These are phyloP conservation scores for Pseudonitzschia delicatissima DNA, from an alignment of 108 stramenopile species.

Conservation along the genomic window DNA sequence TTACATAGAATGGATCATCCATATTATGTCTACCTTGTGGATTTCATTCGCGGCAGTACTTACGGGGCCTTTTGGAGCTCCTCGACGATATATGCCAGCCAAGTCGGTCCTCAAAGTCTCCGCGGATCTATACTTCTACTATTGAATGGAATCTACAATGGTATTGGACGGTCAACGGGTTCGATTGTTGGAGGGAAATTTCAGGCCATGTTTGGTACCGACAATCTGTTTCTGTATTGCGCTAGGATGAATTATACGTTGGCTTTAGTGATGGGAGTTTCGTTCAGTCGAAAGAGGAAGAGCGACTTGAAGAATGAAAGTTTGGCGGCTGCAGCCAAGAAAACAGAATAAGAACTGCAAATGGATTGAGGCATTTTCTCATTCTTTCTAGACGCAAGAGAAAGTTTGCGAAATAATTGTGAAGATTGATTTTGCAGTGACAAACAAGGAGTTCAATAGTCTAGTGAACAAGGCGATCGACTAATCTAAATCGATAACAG, in stretches of 20 bases:
- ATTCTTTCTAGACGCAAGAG: no score
- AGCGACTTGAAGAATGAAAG: not conserved
- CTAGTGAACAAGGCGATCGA: no score
- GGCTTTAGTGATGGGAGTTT: not conserved
- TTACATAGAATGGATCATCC: constrained; percentile 81
- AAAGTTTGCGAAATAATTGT: no score
- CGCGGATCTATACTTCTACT: constrained; percentile 27
- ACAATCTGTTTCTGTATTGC: constrained; percentile 14
- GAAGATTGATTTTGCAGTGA: no score
- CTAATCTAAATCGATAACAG: no score
- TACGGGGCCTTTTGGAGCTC: constrained; percentile 93
- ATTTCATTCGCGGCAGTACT: constrained; percentile 84
- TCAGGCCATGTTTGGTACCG: constrained; percentile 23
- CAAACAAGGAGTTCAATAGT: no score
- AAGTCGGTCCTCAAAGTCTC: constrained; percentile 75
- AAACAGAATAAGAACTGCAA: not conserved
- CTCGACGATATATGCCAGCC: constrained; percentile 86
- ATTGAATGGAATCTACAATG: constrained; percentile 37
- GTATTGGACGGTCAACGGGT: constrained; percentile 35
- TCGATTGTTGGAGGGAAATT: constrained; percentile 29
- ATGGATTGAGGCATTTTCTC: no score
- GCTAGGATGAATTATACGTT: not conserved
- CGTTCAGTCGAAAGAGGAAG: not conserved
- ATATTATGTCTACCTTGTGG: constrained; percentile 84
- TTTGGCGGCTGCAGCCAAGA: not conserved